Evolutionary conservation across 352 stramenopile species (phyloP), one percentile per base, ranked within the genome.

Genomic region (Pythium folliculosum): DNA sequence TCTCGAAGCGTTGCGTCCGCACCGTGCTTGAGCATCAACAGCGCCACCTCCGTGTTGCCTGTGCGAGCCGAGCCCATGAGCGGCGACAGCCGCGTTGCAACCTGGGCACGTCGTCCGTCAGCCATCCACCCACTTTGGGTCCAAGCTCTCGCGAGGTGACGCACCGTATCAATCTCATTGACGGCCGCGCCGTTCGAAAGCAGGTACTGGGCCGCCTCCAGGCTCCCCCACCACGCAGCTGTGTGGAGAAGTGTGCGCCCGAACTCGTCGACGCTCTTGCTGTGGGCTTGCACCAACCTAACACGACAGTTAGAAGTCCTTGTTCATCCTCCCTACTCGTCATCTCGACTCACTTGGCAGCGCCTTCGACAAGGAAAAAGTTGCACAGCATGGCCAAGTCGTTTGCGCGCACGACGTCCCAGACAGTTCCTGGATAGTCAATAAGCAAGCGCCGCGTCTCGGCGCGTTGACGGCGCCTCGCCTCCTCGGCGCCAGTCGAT

Each of bases 291-390:
- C 13, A 91, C 63, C 25, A 93, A 44, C 45, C 73, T 80, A 43
- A 4, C 3, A 7, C 6, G 12, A n/a, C n/a, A n/a, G n/a, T n/a
- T n/a, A n/a, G n/a, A n/a, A n/a, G n/a, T n/a, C n/a, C n/a, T n/a
- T n/a, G n/a, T n/a, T n/a, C n/a, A n/a, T n/a, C n/a, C n/a, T n/a
- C n/a, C n/a, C n/a, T n/a, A n/a, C n/a, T n/a, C n/a, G n/a, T n/a
- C n/a, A n/a, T n/a, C n/a, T n/a, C 19, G 17, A 27, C 58, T 60
- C 30, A 78, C 50, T 65, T 81, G 14, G 67, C 45, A 14, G 77
- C 67, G 3, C 80, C 81, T 70, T 94, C 82, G 4, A 91, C 80
- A 5, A 86, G 53, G 45, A 94, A 84, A 30, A 86, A 92, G 48
- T 81, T 77, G 44, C 72, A 66, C 30, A 94, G 58, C 59, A 92